These are phyloP conservation scores for Teunomyces atbi DNA, from an alignment of 805 yeast genomes.

Conservation along the genomic window DNA sequence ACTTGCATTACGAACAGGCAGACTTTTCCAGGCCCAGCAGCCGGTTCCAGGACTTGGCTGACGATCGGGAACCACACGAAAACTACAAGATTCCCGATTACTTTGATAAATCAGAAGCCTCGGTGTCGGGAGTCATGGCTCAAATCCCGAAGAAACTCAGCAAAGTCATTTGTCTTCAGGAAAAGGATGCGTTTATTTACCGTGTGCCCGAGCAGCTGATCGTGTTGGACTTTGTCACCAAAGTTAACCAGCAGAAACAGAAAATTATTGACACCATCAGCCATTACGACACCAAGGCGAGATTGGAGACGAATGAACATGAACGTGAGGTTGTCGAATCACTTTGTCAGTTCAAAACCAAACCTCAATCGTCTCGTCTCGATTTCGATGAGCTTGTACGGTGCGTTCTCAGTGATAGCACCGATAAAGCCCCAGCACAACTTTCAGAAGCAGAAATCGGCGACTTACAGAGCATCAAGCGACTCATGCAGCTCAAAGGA, in stretches of 20 bases:
- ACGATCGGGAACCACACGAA: conserved; percentile 1
- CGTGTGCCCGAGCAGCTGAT: conserved; percentile 68
- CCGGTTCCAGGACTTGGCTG: conserved; percentile 2
- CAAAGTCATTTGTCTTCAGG: conserved; percentile 19
- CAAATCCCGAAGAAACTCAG: conserved; percentile 15
- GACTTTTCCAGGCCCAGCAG: conserved; percentile 18
- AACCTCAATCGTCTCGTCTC: conserved; percentile 19
- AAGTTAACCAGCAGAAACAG: conserved; percentile 27
- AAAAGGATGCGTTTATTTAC: conserved; percentile 47
- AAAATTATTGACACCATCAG: conserved; percentile 23
- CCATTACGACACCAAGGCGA: conserved; percentile 22
- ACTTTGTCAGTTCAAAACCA: conserved; percentile 29
- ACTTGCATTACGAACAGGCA: conserved; percentile 25
- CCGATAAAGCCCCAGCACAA: background rate
- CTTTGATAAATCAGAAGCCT: conserved; percentile 21
- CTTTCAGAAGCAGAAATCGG: conserved; percentile 36
- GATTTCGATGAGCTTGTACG: conserved; percentile 53
- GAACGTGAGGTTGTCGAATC: conserved; percentile 24
- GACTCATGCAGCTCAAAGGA: conserved; percentile 67
- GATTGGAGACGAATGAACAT: conserved; percentile 15
- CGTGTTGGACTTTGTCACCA: conserved; percentile 64
- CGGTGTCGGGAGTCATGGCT: conserved; percentile 20
- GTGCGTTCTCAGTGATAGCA: background rate
- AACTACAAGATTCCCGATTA: conserved; percentile 28
- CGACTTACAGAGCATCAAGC: conserved; percentile 55